Evolutionary conservation across 2,329 filamentous ascomycete species (phyloP).

Genomic region (Aspergillus latus): DNA sequence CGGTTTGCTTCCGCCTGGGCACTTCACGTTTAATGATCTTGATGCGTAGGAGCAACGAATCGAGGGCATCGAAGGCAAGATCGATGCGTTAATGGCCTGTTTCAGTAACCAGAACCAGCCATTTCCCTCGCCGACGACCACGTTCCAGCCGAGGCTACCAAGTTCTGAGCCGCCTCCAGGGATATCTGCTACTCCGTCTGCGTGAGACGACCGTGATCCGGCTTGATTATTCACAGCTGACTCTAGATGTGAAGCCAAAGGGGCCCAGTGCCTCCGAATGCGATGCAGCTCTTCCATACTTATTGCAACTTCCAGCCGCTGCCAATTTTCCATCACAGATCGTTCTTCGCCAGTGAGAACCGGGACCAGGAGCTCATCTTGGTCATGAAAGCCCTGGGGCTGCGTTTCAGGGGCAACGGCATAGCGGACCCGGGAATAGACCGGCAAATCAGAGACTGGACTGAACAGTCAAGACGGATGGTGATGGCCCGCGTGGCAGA

Average conservation of each 20-base stretch:
- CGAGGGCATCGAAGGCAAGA: conserved; percentile 21
- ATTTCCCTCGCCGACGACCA: background rate
- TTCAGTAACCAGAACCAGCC: conserved; percentile 4
- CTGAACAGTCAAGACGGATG: conserved; percentile 22
- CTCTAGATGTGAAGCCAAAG: background rate
- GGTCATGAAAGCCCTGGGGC: conserved; percentile 30
- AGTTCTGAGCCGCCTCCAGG: background rate
- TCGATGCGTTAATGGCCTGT: conserved; percentile 22
- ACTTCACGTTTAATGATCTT: background rate
- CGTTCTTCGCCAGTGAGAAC: conserved; percentile 19
- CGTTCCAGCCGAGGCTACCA: conserved; percentile 10
- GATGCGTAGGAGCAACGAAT: conserved; percentile 11
- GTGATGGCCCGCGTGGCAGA: conserved; percentile 30
- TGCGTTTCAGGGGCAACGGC: conserved; percentile 26
- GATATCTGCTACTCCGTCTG: background rate
- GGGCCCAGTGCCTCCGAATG: conserved; percentile 4
- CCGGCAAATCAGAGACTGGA: conserved; percentile 19
- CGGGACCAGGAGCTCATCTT: conserved; percentile 31
- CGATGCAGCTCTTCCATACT: conserved; percentile 28
- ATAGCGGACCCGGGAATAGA: conserved; percentile 11
- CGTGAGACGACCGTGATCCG: background rate
- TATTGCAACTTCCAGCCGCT: conserved; percentile 38
- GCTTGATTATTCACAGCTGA: background rate
- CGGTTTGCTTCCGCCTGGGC: conserved; percentile 1
- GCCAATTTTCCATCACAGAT: conserved; percentile 27